Percentiles rank a stretch among this genome's conserved stretches.
These are phyloP conservation scores for Debaryomyces psychrophilus DNA, from an alignment of 1,139 yeast species.

Conservation along the genomic window DNA sequence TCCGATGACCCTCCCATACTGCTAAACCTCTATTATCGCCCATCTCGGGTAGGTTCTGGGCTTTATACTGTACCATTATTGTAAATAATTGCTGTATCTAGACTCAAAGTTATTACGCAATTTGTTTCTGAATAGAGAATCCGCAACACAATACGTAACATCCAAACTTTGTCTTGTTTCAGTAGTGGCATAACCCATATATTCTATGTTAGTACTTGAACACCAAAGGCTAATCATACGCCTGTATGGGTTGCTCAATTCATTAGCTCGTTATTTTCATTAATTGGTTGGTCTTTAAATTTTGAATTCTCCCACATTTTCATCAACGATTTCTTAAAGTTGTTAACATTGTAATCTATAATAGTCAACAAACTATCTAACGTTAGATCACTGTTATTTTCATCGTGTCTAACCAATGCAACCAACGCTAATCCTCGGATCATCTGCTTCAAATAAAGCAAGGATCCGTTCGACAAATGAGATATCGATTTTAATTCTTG, in stretches of 20 bases:
- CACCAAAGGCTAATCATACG: not conserved
- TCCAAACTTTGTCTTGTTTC: not conserved
- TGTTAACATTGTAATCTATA: slow-evolving; percentile 85
- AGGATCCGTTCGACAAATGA: slow-evolving; percentile 77
- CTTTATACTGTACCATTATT: not conserved
- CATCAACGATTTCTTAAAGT: slow-evolving; percentile 77
- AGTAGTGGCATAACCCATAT: not conserved
- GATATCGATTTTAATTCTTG: slow-evolving; percentile 67
- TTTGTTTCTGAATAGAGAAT: too few species aligned
- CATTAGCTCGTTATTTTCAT: not conserved
- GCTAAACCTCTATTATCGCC: not conserved
- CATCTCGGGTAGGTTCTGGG: not conserved
- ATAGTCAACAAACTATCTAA: slow-evolving; percentile 66
- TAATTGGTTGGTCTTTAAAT: not conserved
- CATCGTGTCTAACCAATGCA: slow-evolving; percentile 76
- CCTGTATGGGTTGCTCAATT: not conserved
- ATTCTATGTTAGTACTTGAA: not conserved
- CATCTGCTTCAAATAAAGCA: slow-evolving; percentile 86
- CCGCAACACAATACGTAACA: not conserved
- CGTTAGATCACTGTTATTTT: slow-evolving; percentile 45
- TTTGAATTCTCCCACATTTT: slow-evolving; percentile 66
- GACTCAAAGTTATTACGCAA: too few species aligned
- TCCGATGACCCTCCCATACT: not conserved
- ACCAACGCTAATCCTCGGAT: slow-evolving; percentile 90
- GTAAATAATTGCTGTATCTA: too few species aligned